These are phyloP conservation scores for Nemophila menziesii DNA, from an alignment of 257 asterid genomes.

Conservation along the genomic window DNA sequence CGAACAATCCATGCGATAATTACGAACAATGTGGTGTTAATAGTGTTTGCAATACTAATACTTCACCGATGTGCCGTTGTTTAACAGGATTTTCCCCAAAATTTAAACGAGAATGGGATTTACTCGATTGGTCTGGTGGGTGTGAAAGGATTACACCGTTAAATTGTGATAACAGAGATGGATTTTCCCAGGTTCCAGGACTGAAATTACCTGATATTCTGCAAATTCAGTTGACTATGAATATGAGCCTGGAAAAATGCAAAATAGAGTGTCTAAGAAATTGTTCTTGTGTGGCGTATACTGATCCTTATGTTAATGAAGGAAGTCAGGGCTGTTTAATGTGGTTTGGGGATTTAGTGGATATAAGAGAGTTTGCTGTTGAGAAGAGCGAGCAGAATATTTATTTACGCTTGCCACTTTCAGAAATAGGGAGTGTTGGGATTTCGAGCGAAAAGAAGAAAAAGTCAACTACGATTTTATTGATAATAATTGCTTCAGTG, in stretches of 20 bases:
- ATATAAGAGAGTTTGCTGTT: constrained; percentile 9
- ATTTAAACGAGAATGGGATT: constrained; percentile 10
- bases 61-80: constrained; percentile 17
- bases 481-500: constrained; percentile 1
- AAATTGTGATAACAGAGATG: constrained; percentile 13
- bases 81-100: constrained; percentile 17
- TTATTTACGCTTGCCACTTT: constrained; percentile 7
- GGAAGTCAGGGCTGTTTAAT: constrained; percentile 16
- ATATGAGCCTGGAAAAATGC: constrained; percentile 17
- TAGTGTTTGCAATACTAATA: constrained; percentile 13
- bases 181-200: constrained; percentile 15
- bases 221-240: constrained; percentile 7
- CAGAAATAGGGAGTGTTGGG: constrained; percentile 2
- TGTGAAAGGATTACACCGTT: constrained; percentile 7
- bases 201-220: constrained; percentile 20
- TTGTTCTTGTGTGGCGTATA: constrained; percentile 13
- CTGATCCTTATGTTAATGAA: constrained; percentile 10
- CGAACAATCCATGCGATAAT: constrained; percentile 12
- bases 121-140: constrained; percentile 18
- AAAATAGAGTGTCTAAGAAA: neutral
- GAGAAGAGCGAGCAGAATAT: constrained; percentile 8
- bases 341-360: constrained; percentile 16
- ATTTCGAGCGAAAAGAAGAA: neutral
- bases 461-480: neutral
- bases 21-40: constrained; percentile 18